Evolutionary conservation across 768 basidiomycete species (phyloP).

Genomic region (Mycena filopes): DNA sequence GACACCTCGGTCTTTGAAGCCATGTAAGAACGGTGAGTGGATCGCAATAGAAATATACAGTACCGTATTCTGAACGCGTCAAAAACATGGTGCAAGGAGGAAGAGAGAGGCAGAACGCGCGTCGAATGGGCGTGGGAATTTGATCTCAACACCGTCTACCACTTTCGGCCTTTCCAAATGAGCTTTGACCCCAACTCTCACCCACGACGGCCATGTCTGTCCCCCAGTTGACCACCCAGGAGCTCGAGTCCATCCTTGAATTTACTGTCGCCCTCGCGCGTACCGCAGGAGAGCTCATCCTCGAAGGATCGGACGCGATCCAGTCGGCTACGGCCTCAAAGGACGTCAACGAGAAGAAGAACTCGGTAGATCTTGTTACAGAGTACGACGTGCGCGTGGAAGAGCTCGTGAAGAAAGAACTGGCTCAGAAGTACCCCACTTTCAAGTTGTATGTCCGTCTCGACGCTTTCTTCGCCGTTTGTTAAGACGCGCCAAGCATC

Average conservation of each 20-base stretch:
- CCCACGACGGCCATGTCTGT: slow-evolving; percentile 44
- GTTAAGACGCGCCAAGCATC: slow-evolving; percentile 61
- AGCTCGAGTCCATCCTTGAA: slow-evolving; percentile 69
- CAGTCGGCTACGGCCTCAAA: slow-evolving; percentile 57
- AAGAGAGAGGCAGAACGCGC: slow-evolving; percentile 52
- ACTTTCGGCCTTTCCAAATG: slow-evolving; percentile 32
- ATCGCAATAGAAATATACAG: slow-evolving; percentile 17
- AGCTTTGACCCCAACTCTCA: neutral
- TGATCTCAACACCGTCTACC: slow-evolving; percentile 40
- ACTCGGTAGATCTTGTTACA: slow-evolving; percentile 93
- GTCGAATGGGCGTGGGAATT: neutral
- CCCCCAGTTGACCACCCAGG: slow-evolving; percentile 44
- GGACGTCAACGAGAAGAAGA: slow-evolving; percentile 86
- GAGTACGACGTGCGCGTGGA: slow-evolving; percentile 95
- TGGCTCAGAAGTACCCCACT: slow-evolving; percentile 71
- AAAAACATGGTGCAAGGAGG: slow-evolving; percentile 75
- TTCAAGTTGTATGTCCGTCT: slow-evolving; percentile 82
- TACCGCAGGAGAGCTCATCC: slow-evolving; percentile 78
- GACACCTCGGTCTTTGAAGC: slow-evolving; percentile 85
- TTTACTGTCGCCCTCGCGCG: slow-evolving; percentile 81
- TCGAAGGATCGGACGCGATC: slow-evolving; percentile 82
- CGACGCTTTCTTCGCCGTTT: neutral
- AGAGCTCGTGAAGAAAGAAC: slow-evolving; percentile 78
- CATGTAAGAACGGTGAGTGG: slow-evolving; percentile 1
- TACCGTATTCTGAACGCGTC: slow-evolving; percentile 96